Evolutionary conservation across 495 filamentous ascomycete genomes (phyloP).

Genomic region (Aspergillus homomorphus): DNA sequence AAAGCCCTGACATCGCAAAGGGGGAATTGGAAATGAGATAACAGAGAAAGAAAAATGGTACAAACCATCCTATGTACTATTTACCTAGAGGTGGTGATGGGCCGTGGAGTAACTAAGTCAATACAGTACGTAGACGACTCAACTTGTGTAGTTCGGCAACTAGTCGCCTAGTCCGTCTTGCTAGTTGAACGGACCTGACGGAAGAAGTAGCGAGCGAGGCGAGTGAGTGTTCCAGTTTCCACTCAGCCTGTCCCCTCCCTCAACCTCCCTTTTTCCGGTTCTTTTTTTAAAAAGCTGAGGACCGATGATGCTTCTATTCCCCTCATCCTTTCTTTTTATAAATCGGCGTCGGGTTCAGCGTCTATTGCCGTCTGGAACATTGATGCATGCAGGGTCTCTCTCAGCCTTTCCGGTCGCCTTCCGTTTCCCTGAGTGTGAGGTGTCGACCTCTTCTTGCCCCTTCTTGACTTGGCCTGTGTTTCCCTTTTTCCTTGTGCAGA

Average conservation of each 20-base stretch:
- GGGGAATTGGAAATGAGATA: no score
- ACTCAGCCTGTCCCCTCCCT: background rate
- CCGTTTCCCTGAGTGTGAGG: background rate
- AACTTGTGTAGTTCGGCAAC: slow-evolving; percentile 10
- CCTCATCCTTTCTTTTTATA: background rate
- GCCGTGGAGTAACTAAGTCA: slow-evolving; percentile 10
- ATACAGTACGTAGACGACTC: no score
- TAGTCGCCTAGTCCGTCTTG: slow-evolving; percentile 14
- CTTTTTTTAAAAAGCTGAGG: no score
- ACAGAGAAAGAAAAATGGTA: background rate
- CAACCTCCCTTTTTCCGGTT: slow-evolving; percentile 4
- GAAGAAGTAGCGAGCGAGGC: slow-evolving; percentile 12
- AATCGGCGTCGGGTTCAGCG: background rate
- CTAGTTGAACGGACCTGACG: slow-evolving; percentile 21
- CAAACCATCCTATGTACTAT: no score
- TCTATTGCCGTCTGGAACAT: background rate
- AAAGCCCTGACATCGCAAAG: no score
- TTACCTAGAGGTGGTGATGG: no score
- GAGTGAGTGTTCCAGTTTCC: background rate
- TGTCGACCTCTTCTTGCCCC: slow-evolving; percentile 4
- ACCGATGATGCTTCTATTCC: background rate
- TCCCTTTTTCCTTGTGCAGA: slow-evolving; percentile 7
- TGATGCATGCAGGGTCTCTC: background rate
- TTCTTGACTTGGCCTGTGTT: slow-evolving; percentile 3
- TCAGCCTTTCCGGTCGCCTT: background rate